phyloP scores from a whole-genome alignment of 495 filamentous ascomycete genomes.

The Aspergillus affinis region DNA sequence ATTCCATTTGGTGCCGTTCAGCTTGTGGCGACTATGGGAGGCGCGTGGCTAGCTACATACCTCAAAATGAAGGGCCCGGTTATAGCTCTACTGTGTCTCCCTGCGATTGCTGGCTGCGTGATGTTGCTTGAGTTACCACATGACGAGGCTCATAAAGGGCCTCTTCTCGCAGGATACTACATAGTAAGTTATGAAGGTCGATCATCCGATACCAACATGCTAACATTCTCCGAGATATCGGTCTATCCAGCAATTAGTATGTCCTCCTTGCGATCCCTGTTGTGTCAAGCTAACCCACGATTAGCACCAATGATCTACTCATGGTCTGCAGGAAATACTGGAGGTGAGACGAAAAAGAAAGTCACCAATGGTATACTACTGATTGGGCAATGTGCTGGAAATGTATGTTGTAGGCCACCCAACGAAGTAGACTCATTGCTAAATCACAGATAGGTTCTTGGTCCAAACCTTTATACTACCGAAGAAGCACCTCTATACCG shows the following conservation, averaged over 20 bases:
- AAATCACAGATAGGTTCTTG: slow-evolving; percentile 40
- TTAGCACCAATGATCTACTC: slow-evolving; percentile 61
- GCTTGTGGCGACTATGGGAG: slow-evolving; percentile 56
- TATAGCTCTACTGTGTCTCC: slow-evolving; percentile 52
- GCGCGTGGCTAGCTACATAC: slow-evolving; percentile 53
- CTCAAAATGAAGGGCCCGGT: slow-evolving; percentile 57
- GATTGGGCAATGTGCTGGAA: slow-evolving; percentile 58
- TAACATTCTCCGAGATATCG: slow-evolving; percentile 44
- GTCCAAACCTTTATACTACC: slow-evolving; percentile 59
- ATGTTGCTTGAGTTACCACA: slow-evolving; percentile 54
- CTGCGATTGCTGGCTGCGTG: slow-evolving; percentile 56
- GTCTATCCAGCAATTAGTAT: slow-evolving; percentile 54
- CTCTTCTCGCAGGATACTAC: slow-evolving; percentile 59
- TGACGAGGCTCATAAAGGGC: slow-evolving; percentile 41
- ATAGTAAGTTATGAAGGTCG: slow-evolving; percentile 31
- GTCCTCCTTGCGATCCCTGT: slow-evolving; percentile 7
- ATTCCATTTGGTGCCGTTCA: slow-evolving; percentile 65
- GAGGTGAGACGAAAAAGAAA: slow-evolving; percentile 64
- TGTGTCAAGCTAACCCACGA: slow-evolving; percentile 30
- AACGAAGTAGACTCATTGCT: neutral
- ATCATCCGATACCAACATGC: neutral
- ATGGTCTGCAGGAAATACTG: slow-evolving; percentile 62
- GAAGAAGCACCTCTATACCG: slow-evolving; percentile 54
- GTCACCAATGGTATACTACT: slow-evolving; percentile 57
- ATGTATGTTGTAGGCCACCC: slow-evolving; percentile 39